Conservation (phyloP, 371 early-diverging fungal species). For the Apophysomyces sp. region DNA sequence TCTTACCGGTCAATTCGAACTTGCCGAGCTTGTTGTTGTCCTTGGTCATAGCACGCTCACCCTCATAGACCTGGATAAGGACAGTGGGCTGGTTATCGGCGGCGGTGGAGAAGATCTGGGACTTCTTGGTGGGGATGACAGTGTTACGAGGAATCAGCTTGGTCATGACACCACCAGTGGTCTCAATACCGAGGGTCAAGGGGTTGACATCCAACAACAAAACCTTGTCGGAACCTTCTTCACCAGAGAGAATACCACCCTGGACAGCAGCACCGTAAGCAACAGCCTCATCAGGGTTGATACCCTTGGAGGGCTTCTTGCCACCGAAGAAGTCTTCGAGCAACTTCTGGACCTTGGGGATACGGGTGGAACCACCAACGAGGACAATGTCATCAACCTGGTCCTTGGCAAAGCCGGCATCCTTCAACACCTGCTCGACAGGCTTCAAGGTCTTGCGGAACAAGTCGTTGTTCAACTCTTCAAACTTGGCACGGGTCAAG, state of each 20-base stretch:
- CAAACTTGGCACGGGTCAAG: slow-evolving; percentile 95
- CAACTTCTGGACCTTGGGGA: slow-evolving; percentile 96
- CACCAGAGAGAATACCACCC: slow-evolving; percentile 97
- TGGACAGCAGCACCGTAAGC: slow-evolving; percentile 99
- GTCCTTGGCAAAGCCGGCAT: slow-evolving; percentile 86
- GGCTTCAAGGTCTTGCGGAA: slow-evolving; percentile 96
- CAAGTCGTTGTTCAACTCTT: slow-evolving; percentile 86
- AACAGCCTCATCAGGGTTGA: slow-evolving; percentile 99
- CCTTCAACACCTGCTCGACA: slow-evolving; percentile 96
- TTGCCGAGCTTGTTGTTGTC: slow-evolving; percentile 96
- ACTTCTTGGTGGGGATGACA: slow-evolving; percentile 96
- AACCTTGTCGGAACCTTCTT: slow-evolving; percentile 76
- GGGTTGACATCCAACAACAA: slow-evolving; percentile 98
- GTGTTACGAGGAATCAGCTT: slow-evolving; percentile 97
- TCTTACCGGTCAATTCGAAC: slow-evolving; percentile 89
- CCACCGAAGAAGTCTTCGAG: slow-evolving; percentile 93
- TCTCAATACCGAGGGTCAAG: slow-evolving; percentile 97
- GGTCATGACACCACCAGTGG: slow-evolving; percentile 97
- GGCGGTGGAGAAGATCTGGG: slow-evolving; percentile 97
- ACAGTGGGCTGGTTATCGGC: slow-evolving; percentile 98
- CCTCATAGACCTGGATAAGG: slow-evolving; percentile 97
- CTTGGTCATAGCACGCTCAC: slow-evolving; percentile 95
- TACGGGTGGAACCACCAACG: slow-evolving; percentile 99
- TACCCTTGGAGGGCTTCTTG: slow-evolving; percentile 91
- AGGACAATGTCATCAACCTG: slow-evolving; percentile 98